Base-by-base conservation (phyloP, 306 rosid species). In the Vigna reflexopilosa region DNA sequence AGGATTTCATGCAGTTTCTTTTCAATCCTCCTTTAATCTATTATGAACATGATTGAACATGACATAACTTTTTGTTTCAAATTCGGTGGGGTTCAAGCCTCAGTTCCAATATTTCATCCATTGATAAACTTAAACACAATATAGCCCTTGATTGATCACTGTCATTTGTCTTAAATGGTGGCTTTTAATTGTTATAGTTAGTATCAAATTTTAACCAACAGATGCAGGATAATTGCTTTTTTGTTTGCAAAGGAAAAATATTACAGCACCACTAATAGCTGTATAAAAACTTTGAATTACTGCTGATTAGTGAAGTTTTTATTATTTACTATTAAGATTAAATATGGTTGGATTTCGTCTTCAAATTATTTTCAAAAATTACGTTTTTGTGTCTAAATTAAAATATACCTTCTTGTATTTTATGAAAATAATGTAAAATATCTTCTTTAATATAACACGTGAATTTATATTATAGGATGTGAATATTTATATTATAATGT, bases 11-110 rank as follows among this genome's bases (percentile, higher is more conserved):
- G 20, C 44, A 45, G 47, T 32, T 62, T 62, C 8, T 7, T 32
- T 62, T 12, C 1, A 16, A 28, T 80, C 66, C 66, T 67, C 71
- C 73, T 73, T 48, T 47, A 74, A 66, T 56, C 54, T 47, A 66
- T 65, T 11, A 11, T 12, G 73, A 44, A 24, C 17, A 4, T 30
- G 63, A 52, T 56, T 55, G 8, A 24, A 24, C 28, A 42, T 6
- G 71, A 16, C 66, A 15, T 62, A 22, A 3, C 22, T 70, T 22
- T 61, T 4, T 30, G 38, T 72, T 66, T 74, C 71, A 67, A 45
- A 69, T 69, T n/a, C n/a, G 36, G 22, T 28, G 32, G 22, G 59
- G 36, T 77, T 67, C 49, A 44, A n/a, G 38, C 40, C 78, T 52
- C 67, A 47, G 44, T 70, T 36, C 34, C 65, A 38, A 70, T 49